Percentiles rank a stretch among this genome's conserved stretches.
Evolutionary conservation across 768 basidiomycete genomes (phyloP).

Genomic region (Hericium coralloides): DNA sequence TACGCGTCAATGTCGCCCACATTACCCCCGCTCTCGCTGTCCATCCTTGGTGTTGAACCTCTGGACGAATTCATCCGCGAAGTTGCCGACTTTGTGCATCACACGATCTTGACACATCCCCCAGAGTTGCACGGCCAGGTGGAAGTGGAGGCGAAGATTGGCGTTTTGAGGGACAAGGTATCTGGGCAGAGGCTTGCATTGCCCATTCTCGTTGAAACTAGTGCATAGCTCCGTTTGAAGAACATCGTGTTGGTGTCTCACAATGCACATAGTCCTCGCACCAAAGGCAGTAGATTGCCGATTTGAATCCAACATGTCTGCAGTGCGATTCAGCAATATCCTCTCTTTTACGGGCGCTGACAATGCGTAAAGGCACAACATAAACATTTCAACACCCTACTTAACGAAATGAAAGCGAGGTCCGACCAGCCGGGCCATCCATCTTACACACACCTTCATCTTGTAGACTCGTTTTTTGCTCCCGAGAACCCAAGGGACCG

Average conservation of each 20-base stretch:
- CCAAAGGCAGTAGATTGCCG: slow-evolving; percentile 55
- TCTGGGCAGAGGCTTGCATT: slow-evolving; percentile 51
- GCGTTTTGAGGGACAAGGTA: slow-evolving; percentile 52
- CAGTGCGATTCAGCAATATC: slow-evolving; percentile 36
- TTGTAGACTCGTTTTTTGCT: slow-evolving; percentile 73
- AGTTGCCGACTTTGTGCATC: slow-evolving; percentile 82
- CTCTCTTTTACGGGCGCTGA: not conserved
- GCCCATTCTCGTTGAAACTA: slow-evolving; percentile 77
- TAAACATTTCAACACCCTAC: slow-evolving; percentile 72
- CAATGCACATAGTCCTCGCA: slow-evolving; percentile 46
- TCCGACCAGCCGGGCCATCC: slow-evolving; percentile 44
- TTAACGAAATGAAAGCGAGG: slow-evolving; percentile 68
- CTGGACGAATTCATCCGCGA: slow-evolving; percentile 90
- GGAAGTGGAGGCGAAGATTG: slow-evolving; percentile 91
- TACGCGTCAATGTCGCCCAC: slow-evolving; percentile 17
- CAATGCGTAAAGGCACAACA: slow-evolving; percentile 62
- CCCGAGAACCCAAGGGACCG: slow-evolving; percentile 28
- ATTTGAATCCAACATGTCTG: slow-evolving; percentile 92
- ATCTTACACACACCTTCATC: slow-evolving; percentile 64
- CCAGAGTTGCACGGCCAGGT: slow-evolving; percentile 44
- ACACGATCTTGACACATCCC: slow-evolving; percentile 51
- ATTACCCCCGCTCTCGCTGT: slow-evolving; percentile 62
- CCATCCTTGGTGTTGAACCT: slow-evolving; percentile 84
- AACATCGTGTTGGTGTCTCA: slow-evolving; percentile 1
- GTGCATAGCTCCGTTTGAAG: slow-evolving; percentile 38